A percentile compares a stretch with the other conserved stretches of the same genome.
Conservation (phyloP, 2,329 filamentous ascomycete species). For the Nemania abortiva region DNA sequence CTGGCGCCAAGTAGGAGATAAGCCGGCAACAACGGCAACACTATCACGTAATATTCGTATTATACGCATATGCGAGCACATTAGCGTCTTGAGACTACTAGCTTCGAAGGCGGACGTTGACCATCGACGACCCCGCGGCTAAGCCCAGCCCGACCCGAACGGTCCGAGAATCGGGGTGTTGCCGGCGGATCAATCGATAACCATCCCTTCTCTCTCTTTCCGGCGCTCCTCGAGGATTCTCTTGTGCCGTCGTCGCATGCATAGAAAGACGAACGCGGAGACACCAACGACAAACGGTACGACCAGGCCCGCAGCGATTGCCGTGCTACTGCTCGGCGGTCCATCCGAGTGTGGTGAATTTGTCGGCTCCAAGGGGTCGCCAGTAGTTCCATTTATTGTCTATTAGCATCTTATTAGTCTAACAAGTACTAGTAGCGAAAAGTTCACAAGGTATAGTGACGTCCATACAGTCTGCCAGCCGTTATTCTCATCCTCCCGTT, state of each 20-base stretch:
- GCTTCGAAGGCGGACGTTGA: neutral
- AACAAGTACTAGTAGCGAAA: constrained; percentile 9
- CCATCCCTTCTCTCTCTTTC: constrained; percentile 43
- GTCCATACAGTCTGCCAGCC: constrained; percentile 15
- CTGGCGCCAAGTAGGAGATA: neutral
- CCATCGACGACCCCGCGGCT: neutral
- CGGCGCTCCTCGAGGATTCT: constrained; percentile 41
- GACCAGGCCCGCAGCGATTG: constrained; percentile 45
- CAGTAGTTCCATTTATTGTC: constrained; percentile 19
- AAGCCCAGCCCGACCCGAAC: neutral
- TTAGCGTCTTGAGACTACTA: neutral
- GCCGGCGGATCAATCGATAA: constrained; percentile 39
- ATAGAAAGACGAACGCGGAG: constrained; percentile 41
- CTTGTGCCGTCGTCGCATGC: constrained; percentile 43
- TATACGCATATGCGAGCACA: neutral
- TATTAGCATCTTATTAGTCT: constrained; percentile 14
- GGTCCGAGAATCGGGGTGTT: neutral
- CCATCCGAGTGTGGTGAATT: constrained; percentile 26
- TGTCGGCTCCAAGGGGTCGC: constrained; percentile 36
- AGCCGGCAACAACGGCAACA: neutral
- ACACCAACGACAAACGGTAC: constrained; percentile 45
- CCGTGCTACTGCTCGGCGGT: constrained; percentile 41
- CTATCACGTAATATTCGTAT: neutral
- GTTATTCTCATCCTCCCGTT: constrained; percentile 5
- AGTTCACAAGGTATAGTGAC: neutral